Conservation (phyloP, 2,329 filamentous ascomycete genomes). For the Claviceps spartinae region DNA sequence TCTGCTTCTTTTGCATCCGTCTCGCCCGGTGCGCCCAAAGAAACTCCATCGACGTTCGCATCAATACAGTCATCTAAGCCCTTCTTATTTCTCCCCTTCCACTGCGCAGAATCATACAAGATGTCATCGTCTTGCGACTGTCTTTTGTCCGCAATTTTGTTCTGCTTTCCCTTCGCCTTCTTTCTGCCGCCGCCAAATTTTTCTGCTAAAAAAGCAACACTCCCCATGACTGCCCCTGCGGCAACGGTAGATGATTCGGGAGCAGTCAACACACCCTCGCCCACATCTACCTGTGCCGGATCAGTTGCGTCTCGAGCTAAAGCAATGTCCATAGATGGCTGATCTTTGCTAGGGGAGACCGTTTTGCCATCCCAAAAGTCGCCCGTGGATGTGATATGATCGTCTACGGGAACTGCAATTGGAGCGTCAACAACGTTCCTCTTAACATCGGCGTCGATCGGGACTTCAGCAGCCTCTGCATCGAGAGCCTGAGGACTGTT, state of each 20-base stretch:
- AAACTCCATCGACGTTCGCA: slow-evolving; percentile 11
- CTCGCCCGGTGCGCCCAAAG: slow-evolving; percentile 16
- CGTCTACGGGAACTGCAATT: background rate
- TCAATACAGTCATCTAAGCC: slow-evolving; percentile 13
- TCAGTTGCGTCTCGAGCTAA: background rate
- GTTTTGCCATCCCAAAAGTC: background rate
- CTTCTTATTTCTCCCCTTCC: slow-evolving; percentile 30
- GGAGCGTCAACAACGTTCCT: background rate
- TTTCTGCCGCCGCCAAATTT: slow-evolving; percentile 19
- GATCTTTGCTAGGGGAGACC: background rate
- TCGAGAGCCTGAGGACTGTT: background rate
- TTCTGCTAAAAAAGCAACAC: slow-evolving; percentile 21
- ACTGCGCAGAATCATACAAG: slow-evolving; percentile 30
- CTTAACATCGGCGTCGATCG: slow-evolving; percentile 1
- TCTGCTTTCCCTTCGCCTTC: slow-evolving; percentile 13
- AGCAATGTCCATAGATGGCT: background rate
- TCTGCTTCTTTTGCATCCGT: slow-evolving; percentile 3
- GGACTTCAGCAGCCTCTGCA: slow-evolving; percentile 1
- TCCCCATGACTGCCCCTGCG: slow-evolving; percentile 11
- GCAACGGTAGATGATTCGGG: slow-evolving; percentile 15
- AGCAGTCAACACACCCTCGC: slow-evolving; percentile 6
- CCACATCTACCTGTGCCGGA: background rate
- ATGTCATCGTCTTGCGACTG: slow-evolving; percentile 26
- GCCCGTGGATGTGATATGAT: background rate
- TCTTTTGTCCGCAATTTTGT: slow-evolving; percentile 27